phyloP scores from a whole-genome alignment of 2,329 filamentous ascomycete genomes.

The Penicillium sp. region DNA sequence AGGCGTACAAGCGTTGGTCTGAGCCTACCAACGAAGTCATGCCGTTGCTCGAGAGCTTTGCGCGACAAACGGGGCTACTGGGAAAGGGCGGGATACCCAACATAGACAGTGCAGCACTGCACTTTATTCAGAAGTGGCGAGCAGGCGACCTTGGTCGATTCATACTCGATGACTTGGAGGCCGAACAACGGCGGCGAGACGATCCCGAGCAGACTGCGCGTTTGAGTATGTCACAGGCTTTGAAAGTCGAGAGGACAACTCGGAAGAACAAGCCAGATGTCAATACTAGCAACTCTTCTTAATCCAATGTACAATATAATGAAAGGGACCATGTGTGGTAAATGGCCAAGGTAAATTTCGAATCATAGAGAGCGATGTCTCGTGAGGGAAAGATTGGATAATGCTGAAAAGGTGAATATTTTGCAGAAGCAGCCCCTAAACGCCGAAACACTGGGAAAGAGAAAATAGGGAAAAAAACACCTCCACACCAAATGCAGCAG shows the following conservation, averaged over 20 bases:
- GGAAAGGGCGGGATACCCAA: slow-evolving; percentile 74
- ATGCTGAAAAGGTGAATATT: slow-evolving; percentile 21
- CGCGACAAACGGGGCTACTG: slow-evolving; percentile 75
- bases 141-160: slow-evolving; percentile 77
- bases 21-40: slow-evolving; percentile 84
- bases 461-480: slow-evolving; percentile 21
- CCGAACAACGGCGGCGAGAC: slow-evolving; percentile 61
- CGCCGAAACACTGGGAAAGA: slow-evolving; percentile 27
- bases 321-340: slow-evolving; percentile 17
- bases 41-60: slow-evolving; percentile 73
- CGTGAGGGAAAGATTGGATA: slow-evolving; percentile 9
- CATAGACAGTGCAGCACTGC: slow-evolving; percentile 74
- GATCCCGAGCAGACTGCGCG: slow-evolving; percentile 40
- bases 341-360: slow-evolving; percentile 17
- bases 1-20: slow-evolving; percentile 67
- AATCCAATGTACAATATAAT: slow-evolving; percentile 34
- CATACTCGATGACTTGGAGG: slow-evolving; percentile 76
- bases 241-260: slow-evolving; percentile 47
- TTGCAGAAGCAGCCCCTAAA: slow-evolving; percentile 33
- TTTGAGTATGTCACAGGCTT: slow-evolving; percentile 52
- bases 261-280: slow-evolving; percentile 36
- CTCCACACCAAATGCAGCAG: slow-evolving; percentile 3
- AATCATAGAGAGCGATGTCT: slow-evolving; percentile 15
- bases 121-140: slow-evolving; percentile 83
- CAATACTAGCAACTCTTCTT: slow-evolving; percentile 27